phyloP scores from a whole-genome alignment of 805 yeast species.

The Zygoascus tannicola region DNA sequence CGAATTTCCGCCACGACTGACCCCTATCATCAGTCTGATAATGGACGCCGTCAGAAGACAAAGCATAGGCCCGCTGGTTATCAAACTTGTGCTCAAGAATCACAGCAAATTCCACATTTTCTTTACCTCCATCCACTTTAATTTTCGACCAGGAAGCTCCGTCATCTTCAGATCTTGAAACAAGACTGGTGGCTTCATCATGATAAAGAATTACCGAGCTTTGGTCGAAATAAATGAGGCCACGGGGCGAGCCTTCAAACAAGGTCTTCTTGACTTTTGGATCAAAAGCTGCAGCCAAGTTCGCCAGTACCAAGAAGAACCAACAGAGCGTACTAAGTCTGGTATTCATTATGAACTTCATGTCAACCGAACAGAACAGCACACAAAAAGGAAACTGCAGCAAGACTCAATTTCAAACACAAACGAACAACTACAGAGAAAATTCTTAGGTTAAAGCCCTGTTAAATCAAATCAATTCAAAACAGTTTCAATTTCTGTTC shows the following conservation, averaged over 20 bases:
- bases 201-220: constrained; percentile 24
- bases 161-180: constrained; percentile 40
- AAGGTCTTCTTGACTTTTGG: constrained; percentile 11
- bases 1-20: constrained; percentile 32
- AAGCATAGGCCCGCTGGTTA: constrained; percentile 32
- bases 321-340: too few relatives aligned
- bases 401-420: too few relatives aligned
- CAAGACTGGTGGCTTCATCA: constrained; percentile 16
- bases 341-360: too few relatives aligned
- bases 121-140: constrained; percentile 31
- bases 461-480: too few relatives aligned
- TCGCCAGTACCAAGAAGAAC: too few relatives aligned
- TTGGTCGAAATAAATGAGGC: constrained; percentile 28
- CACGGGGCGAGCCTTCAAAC: constrained; percentile 14
- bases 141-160: constrained; percentile 35
- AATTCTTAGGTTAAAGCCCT: too few relatives aligned
- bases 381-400: too few relatives aligned
- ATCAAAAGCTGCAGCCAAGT: constrained; percentile 7
- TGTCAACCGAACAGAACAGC: too few relatives aligned
- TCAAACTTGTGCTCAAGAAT: constrained; percentile 34
- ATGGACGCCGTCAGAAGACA: constrained; percentile 29
- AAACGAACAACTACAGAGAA: too few relatives aligned
- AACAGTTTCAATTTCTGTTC: too few relatives aligned
- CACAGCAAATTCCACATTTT: constrained; percentile 15
- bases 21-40: constrained; percentile 37